Conservation (phyloP, 83 land plant species). For the Thuja plicata region DNA sequence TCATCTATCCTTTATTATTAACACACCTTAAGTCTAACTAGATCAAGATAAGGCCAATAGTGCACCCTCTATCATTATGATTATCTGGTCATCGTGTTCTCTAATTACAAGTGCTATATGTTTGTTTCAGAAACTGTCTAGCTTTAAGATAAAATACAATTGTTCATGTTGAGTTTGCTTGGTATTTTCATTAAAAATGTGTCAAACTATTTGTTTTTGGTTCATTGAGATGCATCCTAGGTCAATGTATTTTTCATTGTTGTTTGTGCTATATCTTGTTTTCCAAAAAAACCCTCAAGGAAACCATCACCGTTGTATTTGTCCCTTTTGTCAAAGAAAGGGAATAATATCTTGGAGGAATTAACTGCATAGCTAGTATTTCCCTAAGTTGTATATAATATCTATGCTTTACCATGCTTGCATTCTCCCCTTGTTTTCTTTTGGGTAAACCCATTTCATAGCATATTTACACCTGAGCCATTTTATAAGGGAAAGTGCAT, state of each 20-base stretch:
- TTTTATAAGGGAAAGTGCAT: background rate
- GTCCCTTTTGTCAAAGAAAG: background rate
- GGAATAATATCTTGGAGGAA: background rate
- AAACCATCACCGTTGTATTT: background rate
- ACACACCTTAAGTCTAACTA: background rate
- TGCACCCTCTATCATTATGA: background rate
- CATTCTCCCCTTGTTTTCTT: background rate
- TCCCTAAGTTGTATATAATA: background rate
- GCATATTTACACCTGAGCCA: background rate
- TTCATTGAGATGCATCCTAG: background rate
- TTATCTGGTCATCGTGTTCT: background rate
- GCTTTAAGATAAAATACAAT: background rate
- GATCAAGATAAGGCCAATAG: background rate
- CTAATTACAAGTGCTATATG: background rate
- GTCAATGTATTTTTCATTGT: background rate
- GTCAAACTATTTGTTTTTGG: background rate
- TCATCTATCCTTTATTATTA: background rate
- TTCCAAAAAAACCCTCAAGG: background rate
- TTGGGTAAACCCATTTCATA: background rate
- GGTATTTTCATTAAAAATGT: background rate
- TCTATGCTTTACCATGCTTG: background rate
- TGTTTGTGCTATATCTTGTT: background rate
- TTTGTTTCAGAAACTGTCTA: background rate
- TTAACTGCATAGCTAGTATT: background rate
- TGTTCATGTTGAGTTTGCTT: background rate